Evolutionary conservation across 148 eudicot genomes (phyloP), one percentile per base, ranked within the genome.

Genomic region (Bassia scoparia): DNA sequence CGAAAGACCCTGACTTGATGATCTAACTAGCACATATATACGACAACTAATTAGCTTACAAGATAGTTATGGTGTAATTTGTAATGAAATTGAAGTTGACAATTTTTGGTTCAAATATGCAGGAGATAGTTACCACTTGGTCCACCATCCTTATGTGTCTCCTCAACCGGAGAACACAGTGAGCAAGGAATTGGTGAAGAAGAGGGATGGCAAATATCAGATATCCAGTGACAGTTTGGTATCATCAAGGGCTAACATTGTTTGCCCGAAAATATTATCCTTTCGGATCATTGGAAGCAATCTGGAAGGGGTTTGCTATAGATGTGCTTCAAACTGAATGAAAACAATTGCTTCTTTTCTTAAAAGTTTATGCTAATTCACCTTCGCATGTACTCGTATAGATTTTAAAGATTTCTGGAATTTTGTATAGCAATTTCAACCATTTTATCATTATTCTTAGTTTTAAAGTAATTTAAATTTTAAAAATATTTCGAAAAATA

Each of bases 101-200:
- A n/a, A n/a, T n/a, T n/a, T n/a, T 38, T 37, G 5, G 5, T 48
- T 23, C 44, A 21, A 44, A 3, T 44, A 44, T 23, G 17, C 24
- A 33, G 30, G 80, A 0, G 85, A 82, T 55, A 46, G 63, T 69
- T 82, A 13, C 85, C 85, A 38, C 12, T 82, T 21, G 85, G 82
- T 7, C 80, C 68, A 41, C 85, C 85, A 0, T 73, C 85, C 77
- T 82, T 15, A 82, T 82, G 85, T 82, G 77, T 82, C 85, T 14
- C 80, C 85, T 7, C 85, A 82, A 31, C 70, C 71, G 18, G 82
- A 79, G 61, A 68, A 18, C 58, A 37, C 60, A 3, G 80, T 82
- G n/a, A 55, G 38, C 74, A 23, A 70, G 4, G 77, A 67, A 27
- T 11, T 79, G 43, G 65, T 82, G 53, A 61, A 72, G 58, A 72